Percentiles rank a stretch among this genome's conserved stretches.
Evolutionary conservation across 106 monocot species (phyloP).

Genomic region (Phalaenopsis equestris): DNA sequence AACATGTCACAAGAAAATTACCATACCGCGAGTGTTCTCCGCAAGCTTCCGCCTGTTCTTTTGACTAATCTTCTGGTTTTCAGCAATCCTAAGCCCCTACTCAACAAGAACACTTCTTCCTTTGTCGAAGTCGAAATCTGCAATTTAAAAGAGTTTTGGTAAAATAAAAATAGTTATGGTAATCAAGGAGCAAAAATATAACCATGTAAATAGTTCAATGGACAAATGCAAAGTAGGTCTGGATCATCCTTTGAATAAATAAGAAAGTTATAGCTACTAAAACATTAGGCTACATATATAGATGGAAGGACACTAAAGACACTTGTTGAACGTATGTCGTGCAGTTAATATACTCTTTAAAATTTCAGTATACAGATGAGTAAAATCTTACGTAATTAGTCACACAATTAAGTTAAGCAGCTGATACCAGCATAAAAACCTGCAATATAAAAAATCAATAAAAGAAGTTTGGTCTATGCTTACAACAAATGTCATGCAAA

Average conservation of each 20-base stretch:
- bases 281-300: background rate
- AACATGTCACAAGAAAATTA: background rate
- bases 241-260: background rate
- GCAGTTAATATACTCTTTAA: background rate
- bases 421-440: background rate
- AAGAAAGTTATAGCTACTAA: background rate
- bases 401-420: background rate
- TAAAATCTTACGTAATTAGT: background rate
- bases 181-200: background rate
- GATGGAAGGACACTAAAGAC: background rate
- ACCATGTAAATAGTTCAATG: background rate
- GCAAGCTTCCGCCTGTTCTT: constrained; percentile 92
- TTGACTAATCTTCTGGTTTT: constrained; percentile 95
- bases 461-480: background rate
- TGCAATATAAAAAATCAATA: background rate
- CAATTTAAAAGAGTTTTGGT: background rate
- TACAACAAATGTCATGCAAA: background rate
- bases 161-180: background rate
- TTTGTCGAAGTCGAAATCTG: constrained; percentile 93
- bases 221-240: background rate
- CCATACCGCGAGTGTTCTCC: constrained; percentile 69
- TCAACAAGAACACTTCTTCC: constrained; percentile 95
- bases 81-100: constrained; percentile 89
- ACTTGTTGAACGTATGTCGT: background rate
- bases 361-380: background rate